A percentile compares a stretch with the other conserved stretches of the same genome.
These are phyloP conservation scores for Sordariomycetes sp. DNA, from an alignment of 2,329 filamentous ascomycete genomes.

Conservation along the genomic window DNA sequence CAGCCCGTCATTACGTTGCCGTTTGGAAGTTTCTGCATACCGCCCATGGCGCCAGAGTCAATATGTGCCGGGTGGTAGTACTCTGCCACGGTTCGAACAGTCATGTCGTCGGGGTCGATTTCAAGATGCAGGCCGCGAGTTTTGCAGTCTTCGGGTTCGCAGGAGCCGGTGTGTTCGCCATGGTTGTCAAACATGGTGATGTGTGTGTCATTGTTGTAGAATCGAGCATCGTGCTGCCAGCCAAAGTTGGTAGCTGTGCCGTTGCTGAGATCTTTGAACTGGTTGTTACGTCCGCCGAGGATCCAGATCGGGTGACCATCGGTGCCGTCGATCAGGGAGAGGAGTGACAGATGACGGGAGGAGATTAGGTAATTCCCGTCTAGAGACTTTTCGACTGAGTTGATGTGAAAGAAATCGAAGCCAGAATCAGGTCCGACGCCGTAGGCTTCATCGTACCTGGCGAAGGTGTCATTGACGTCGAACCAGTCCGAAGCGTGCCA, in stretches of 20 bases:
- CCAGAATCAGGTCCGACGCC: conserved; percentile 16
- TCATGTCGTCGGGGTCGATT: conserved; percentile 17
- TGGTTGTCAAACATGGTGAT: conserved; percentile 30
- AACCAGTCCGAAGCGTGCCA: conserved; percentile 25
- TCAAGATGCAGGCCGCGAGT: conserved; percentile 18
- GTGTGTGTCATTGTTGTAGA: conserved; percentile 16
- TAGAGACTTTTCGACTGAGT: conserved; percentile 20
- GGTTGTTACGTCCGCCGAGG: conserved; percentile 23
- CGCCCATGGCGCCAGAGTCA: conserved; percentile 16
- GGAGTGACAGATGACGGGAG: conserved; percentile 17
- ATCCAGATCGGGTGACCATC: conserved; percentile 23
- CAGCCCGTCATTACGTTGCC: conserved; percentile 17
- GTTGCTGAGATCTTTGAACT: conserved; percentile 22
- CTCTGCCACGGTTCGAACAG: conserved; percentile 16
- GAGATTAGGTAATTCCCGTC: conserved; percentile 27
- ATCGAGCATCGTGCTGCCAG: conserved; percentile 28
- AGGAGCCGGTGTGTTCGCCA: conserved; percentile 17
- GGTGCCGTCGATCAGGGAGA: conserved; percentile 17
- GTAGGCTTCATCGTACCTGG: conserved; percentile 15
- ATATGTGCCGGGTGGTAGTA: conserved; percentile 16
- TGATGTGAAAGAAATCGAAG: conserved; percentile 29
- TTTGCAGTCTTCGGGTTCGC: conserved; percentile 14
- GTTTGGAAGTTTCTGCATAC: conserved; percentile 14
- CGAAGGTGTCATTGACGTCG: conserved; percentile 13
- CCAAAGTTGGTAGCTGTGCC: conserved; percentile 23